Percentiles rank a stretch among this genome's conserved stretches.
phyloP scores from a whole-genome alignment of 352 stramenopile species.

The Phytopythium delawarense region DNA sequence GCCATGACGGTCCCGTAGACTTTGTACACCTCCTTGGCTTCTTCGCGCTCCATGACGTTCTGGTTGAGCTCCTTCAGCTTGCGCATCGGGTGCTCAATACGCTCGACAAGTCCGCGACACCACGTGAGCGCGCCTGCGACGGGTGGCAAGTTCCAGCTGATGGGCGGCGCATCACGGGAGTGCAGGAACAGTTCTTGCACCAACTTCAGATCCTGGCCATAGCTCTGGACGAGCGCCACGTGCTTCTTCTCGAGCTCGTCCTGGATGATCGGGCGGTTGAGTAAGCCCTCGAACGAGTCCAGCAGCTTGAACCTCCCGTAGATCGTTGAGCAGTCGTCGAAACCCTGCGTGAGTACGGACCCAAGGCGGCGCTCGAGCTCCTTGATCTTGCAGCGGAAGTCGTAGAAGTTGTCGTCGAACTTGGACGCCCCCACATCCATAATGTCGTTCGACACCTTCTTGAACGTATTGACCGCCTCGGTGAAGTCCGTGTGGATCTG shows the following conservation, averaged over 20 bases:
- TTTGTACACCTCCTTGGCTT: conserved; percentile 98
- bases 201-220: conserved; percentile 94
- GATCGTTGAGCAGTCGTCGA: conserved; percentile 97
- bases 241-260: conserved; percentile 98
- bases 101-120: conserved; percentile 94
- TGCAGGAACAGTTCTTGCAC: conserved; percentile 97
- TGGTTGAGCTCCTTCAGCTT: conserved; percentile 96
- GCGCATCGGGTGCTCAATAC: conserved; percentile 96
- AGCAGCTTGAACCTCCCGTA: conserved; percentile 98
- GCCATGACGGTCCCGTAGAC: conserved; percentile 95
- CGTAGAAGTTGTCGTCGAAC: conserved; percentile 98
- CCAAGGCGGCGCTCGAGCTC: conserved; percentile 96
- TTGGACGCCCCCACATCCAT: conserved; percentile 96
- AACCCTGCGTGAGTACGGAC: conserved; percentile 95
- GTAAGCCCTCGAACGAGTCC: conserved; percentile 94
- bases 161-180: conserved; percentile 90
- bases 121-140: conserved; percentile 94
- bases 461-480: conserved; percentile 92
- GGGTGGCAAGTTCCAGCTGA: conserved; percentile 94
- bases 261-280: conserved; percentile 95
- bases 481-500: conserved; percentile 97
- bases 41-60: conserved; percentile 96
- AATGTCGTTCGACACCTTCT: conserved; percentile 96
- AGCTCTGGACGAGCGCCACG: conserved; percentile 94
- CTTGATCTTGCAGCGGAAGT: conserved; percentile 97